Evolutionary conservation across 2,329 filamentous ascomycete species (phyloP), one percentile per base, ranked within the genome.

Genomic region (Hymenoscyphus scutula): DNA sequence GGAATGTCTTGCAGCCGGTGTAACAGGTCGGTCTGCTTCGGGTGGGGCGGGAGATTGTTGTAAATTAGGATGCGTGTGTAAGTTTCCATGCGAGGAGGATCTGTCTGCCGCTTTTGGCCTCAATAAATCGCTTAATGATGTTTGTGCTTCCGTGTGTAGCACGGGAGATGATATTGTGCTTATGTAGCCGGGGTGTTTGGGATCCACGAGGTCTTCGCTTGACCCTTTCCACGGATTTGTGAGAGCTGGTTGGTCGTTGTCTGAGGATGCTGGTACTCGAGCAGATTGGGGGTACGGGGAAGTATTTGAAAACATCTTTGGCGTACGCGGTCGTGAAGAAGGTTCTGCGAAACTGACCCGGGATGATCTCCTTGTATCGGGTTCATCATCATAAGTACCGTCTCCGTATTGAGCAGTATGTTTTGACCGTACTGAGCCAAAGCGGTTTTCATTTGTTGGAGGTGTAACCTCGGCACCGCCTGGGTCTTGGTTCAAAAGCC

Each of bases 401-500:
- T 70, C 70, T 13, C 64, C 68, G 48, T 64, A 59, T 7, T 63
- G 64, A 2, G 63, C 38, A 10, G 56, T 45, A 53, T 41, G 53
- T 30, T 60, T 63, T 8, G 62, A 65, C 38, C 41, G 61, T 23
- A 60, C n/a, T 8, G 65, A 65, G 3, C 53, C 61, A 38, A 64
- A 59, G 54, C 59, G 64, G 29, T 60, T 59, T 27, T 64, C 56
- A 41, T 45, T 56, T 25, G 67, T 58, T 8, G 64, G 59, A 29
- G 54, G 54, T 10, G 48, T 45, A n/a, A 38, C 51, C 41, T 70
- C 66, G 15, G 70, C 64, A 13, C 53, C 60, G 17, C 54, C 38
- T 41, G 56, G 45, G 67, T 81, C 82, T 71, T 89, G 87, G 51
- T 84, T 76, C 1, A 76, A 74, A 23, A 88, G 80, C 41, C 84